phyloP scores from a whole-genome alignment of 2,329 filamentous ascomycete species.

The Phyllosticta citrichinensis region DNA sequence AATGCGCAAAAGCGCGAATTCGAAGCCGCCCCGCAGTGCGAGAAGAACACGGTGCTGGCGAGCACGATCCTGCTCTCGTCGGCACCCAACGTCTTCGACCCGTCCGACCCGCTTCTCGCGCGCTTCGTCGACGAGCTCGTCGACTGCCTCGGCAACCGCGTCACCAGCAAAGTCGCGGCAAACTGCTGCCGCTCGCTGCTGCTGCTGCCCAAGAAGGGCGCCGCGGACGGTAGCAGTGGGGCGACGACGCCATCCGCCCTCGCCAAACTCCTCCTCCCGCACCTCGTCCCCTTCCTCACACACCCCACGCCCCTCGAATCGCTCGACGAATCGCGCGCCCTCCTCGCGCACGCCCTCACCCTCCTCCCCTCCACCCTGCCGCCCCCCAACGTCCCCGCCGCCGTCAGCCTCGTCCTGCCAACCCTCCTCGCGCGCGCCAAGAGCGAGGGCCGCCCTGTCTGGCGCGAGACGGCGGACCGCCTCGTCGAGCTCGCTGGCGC shows the following conservation, averaged over 20 bases:
- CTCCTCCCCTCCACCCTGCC: slow-evolving; percentile 49
- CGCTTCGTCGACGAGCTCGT: slow-evolving; percentile 71
- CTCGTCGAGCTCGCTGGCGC: slow-evolving; percentile 72
- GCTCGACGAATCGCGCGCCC: slow-evolving; percentile 61
- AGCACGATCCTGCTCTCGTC: slow-evolving; percentile 82
- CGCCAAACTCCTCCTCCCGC: slow-evolving; percentile 62
- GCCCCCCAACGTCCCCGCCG: slow-evolving; percentile 40
- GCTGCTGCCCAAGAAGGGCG: slow-evolving; percentile 45
- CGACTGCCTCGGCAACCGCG: slow-evolving; percentile 71
- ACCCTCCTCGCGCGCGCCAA: slow-evolving; percentile 64
- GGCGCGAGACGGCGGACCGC: slow-evolving; percentile 63
- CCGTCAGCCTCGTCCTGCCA: slow-evolving; percentile 68
- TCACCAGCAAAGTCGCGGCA: slow-evolving; percentile 81
- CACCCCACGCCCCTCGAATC: slow-evolving; percentile 54
- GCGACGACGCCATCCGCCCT: slow-evolving; percentile 44
- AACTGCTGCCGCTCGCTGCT: slow-evolving; percentile 82
- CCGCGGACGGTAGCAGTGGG: slow-evolving; percentile 6
- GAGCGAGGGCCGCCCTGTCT: slow-evolving; percentile 47
- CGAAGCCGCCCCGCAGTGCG: slow-evolving; percentile 70
- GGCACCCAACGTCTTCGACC: slow-evolving; percentile 61
- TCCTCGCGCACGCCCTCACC: slow-evolving; percentile 65
- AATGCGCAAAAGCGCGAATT: slow-evolving; percentile 66
- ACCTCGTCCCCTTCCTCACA: slow-evolving; percentile 65
- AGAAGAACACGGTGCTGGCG: slow-evolving; percentile 85
- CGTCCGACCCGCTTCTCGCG: slow-evolving; percentile 63